Conservation (phyloP, 2,329 filamentous ascomycete genomes). For the Allantophomopsis cytisporea region DNA sequence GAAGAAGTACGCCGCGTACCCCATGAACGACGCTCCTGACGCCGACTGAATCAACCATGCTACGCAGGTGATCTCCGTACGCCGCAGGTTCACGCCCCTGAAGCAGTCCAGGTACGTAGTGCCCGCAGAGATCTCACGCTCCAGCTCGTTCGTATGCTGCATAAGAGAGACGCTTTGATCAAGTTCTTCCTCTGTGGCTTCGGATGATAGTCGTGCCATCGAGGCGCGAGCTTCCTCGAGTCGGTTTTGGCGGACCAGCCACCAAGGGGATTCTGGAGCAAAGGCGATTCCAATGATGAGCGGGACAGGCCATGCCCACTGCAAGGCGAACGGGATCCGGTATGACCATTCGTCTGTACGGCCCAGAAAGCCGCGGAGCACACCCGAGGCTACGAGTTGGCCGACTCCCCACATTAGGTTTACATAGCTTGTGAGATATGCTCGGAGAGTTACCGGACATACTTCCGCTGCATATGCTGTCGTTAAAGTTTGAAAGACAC, state of each 20-base stretch:
- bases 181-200: constrained; percentile 24
- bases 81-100: constrained; percentile 29
- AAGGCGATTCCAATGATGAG: constrained; percentile 28
- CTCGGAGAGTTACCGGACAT: constrained; percentile 33
- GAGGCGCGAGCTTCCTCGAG: constrained; percentile 28
- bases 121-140: constrained; percentile 26
- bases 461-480: constrained; percentile 24
- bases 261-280: constrained; percentile 35
- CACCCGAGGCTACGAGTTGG: constrained; percentile 30
- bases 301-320: constrained; percentile 34
- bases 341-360: constrained; percentile 1
- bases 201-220: constrained; percentile 21
- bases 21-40: constrained; percentile 48
- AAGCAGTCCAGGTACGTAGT: constrained; percentile 36
- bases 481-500: constrained; percentile 26
- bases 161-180: constrained; percentile 30
- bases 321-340: constrained; percentile 30
- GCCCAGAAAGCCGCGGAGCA: constrained; percentile 21
- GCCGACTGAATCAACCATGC: constrained; percentile 50
- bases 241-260: constrained; percentile 28
- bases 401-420: constrained; percentile 35
- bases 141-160: constrained; percentile 38
- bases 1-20: constrained; percentile 49
- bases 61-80: constrained; percentile 39
- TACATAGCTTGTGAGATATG: constrained; percentile 34